phyloP scores from a whole-genome alignment of 106 monocot genomes.

The Dendrobium officinale region DNA sequence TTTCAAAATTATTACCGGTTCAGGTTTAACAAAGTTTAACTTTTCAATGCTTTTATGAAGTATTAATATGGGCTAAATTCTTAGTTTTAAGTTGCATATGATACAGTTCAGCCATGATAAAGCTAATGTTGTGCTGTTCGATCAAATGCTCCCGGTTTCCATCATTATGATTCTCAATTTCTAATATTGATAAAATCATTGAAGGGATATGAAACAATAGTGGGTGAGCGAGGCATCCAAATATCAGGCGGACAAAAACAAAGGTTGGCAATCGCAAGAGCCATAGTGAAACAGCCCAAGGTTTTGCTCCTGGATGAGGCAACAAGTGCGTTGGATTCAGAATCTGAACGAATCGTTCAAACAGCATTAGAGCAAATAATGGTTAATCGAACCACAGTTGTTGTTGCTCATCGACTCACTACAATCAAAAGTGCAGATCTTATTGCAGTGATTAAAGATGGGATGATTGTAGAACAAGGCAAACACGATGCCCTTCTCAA shows the following conservation, averaged over 20 bases:
- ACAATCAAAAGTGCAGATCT: conserved; percentile 11
- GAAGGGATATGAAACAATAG: conserved; percentile 17
- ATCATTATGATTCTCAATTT: neutral
- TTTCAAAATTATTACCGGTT: no score
- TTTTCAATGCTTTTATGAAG: no score
- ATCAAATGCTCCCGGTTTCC: neutral
- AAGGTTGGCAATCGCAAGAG: conserved; percentile 14
- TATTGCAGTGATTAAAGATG: conserved; percentile 18
- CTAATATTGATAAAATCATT: neutral
- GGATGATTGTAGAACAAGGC: conserved; percentile 15
- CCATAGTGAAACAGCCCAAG: conserved; percentile 18
- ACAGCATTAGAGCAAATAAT: conserved; percentile 10
- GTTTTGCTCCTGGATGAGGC: conserved; percentile 22
- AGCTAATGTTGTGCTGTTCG: neutral
- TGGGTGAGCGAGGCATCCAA: conserved; percentile 16
- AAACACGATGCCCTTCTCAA: conserved; percentile 14
- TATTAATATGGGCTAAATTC: no score
- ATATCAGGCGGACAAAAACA: conserved; percentile 23
- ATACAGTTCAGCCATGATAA: no score
- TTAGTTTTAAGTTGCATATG: no score
- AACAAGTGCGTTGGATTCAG: conserved; percentile 16
- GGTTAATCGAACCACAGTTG: conserved; percentile 18
- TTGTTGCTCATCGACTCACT: conserved; percentile 13
- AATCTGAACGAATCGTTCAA: conserved; percentile 17
- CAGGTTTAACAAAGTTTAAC: no score